Evolutionary conservation across 176 grass and related monocot species (phyloP).

Genomic region (Dactylis glomerata): DNA sequence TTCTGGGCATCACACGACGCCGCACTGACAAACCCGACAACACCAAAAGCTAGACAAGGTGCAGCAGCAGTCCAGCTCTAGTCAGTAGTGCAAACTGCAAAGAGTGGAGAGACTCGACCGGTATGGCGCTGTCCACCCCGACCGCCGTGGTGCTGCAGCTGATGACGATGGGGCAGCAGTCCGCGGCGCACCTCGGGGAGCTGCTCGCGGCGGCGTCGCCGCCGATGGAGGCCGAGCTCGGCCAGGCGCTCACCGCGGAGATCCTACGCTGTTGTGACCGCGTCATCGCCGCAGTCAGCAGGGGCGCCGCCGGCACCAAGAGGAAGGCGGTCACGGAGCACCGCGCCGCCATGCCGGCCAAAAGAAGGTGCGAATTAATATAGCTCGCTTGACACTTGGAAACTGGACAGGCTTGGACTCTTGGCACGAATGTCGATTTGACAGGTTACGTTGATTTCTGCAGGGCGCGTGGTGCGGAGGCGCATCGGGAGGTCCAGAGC

Average conservation of each 20-base stretch:
- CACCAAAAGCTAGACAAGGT: neutral
- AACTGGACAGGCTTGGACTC: too few relatives aligned
- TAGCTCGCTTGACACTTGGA: neutral
- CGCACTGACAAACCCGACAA: neutral
- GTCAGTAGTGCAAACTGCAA: neutral
- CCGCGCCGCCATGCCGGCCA: neutral
- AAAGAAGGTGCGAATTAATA: neutral
- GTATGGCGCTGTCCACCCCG: constrained; percentile 28
- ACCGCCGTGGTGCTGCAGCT: constrained; percentile 36
- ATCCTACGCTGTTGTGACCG: constrained; percentile 45
- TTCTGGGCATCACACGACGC: neutral
- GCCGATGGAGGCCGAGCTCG: neutral
- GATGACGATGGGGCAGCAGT: constrained; percentile 45
- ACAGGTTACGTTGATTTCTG: neutral
- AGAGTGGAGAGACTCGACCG: neutral
- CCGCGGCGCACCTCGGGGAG: constrained; percentile 35
- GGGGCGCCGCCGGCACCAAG: neutral
- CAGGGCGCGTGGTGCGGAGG: constrained; percentile 30
- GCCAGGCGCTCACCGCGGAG: constrained; percentile 43
- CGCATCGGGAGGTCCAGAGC: neutral
- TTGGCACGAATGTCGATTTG: neutral
- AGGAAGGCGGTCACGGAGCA: constrained; percentile 7
- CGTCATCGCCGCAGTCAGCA: constrained; percentile 26
- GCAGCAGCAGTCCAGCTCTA: neutral
- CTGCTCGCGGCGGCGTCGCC: constrained; percentile 29